phyloP scores from a whole-genome alignment of 2,329 filamentous ascomycete species.

The Coleophoma crateriformis region DNA sequence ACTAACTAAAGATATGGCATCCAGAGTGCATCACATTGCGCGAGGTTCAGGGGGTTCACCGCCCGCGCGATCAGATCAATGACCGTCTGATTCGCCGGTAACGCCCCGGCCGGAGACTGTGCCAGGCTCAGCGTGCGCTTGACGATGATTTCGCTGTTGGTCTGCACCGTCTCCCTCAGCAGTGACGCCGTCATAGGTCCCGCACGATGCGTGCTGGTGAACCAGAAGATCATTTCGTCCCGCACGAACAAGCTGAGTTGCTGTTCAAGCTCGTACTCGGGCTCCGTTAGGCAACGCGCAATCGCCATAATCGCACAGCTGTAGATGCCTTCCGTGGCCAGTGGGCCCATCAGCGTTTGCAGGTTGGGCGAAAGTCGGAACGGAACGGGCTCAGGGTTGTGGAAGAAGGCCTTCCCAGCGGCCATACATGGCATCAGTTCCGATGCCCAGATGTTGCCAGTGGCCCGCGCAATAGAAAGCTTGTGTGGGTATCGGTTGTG shows the following conservation, averaged over 20 bases:
- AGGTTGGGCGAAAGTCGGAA: conserved; percentile 97
- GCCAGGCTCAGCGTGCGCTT: conserved; percentile 85
- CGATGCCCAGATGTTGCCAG: conserved; percentile 92
- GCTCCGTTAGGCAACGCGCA: conserved; percentile 86
- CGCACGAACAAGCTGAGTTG: conserved; percentile 91
- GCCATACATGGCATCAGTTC: conserved; percentile 92
- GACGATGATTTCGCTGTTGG: conserved; percentile 86
- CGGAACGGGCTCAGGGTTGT: conserved; percentile 91
- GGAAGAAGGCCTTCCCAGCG: conserved; percentile 77
- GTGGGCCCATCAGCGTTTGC: conserved; percentile 90
- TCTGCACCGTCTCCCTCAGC: conserved; percentile 69
- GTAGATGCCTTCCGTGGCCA: conserved; percentile 95
- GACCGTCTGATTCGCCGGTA: conserved; percentile 95
- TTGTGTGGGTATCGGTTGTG: conserved; percentile 94
- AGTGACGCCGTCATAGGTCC: conserved; percentile 54
- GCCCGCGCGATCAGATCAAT: conserved; percentile 92
- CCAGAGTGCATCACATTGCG: conserved; percentile 87
- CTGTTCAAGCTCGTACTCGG: conserved; percentile 86
- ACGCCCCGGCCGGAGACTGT: conserved; percentile 62
- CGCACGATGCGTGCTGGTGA: conserved; percentile 68
- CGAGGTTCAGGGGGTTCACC: conserved; percentile 85
- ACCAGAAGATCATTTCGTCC: conserved; percentile 98
- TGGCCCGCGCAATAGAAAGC: conserved; percentile 80
- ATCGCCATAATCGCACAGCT: conserved; percentile 95
- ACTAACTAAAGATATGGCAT: conserved; percentile 79